Evolutionary conservation across 1,284 basidiomycete genomes (phyloP).

Genomic region (Cutaneotrichosporon sp.): DNA sequence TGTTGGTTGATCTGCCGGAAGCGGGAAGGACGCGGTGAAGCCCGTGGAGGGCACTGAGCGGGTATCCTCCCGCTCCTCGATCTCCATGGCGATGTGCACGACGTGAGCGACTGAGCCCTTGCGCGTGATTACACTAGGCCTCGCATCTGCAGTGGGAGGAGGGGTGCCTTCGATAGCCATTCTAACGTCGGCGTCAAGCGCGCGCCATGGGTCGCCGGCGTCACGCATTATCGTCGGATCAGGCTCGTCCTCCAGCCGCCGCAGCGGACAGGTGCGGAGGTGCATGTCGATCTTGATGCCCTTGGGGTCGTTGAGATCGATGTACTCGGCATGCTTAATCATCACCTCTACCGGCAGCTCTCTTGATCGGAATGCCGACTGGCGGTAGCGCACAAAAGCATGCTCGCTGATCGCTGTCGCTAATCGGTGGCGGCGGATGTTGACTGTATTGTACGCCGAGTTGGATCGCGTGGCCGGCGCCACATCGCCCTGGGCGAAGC

Average conservation of each 20-base stretch:
- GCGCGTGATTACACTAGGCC: too few species aligned
- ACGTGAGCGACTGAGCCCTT: constrained; percentile 14
- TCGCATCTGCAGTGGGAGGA: too few species aligned
- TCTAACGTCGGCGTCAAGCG: neutral
- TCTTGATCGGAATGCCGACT: constrained; percentile 23
- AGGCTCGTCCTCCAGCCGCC: too few species aligned
- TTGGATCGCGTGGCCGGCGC: neutral
- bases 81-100: constrained; percentile 43
- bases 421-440: constrained; percentile 34
- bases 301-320: neutral
- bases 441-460: constrained; percentile 22
- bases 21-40: neutral
- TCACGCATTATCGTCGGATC: too few species aligned
- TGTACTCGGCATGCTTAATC: neutral
- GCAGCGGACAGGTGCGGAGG: neutral
- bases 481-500: neutral
- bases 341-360: neutral
- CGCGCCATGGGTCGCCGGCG: neutral
- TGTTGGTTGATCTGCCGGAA: neutral
- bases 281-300: constrained; percentile 1
- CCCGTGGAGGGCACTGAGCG: neutral
- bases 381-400: constrained; percentile 18
- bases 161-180: too few species aligned
- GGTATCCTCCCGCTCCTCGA: constrained; percentile 31
- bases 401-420: constrained; percentile 17